Evolutionary conservation across 306 rosid genomes (phyloP), one percentile per base, ranked within the genome.

Genomic region (Morella rubra): DNA sequence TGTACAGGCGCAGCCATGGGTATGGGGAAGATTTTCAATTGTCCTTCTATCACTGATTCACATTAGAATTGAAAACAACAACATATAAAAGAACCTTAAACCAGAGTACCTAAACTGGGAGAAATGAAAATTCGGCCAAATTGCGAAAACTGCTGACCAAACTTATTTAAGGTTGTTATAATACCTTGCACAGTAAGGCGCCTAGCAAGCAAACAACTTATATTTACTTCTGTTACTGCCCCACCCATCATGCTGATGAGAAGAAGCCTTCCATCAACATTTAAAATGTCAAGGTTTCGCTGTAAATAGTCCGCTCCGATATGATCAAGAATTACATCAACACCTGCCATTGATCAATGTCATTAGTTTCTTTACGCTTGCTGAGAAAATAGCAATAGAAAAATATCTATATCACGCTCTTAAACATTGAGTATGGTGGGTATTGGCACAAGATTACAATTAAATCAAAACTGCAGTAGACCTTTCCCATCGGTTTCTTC

Each of bases 261-360:
- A 79, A 90, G 84, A 77, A 87, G 92, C 79, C 92, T 86, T 1
- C 95, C 95, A 73, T 84, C 91, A 52, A 78, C 47, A 73, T 81
- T 86, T 81, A 90, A 83, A 85, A 90, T 84, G 37, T 87, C 91
- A 15, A 90, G 85, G 68, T 90, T 87, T 32, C 70, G 77, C 75
- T 78, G 79, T 59, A 83, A 90, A 79, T 95, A 95, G 76, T 85
- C 52, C 67, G 93, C 97, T 79, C 98, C 98, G 83, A 92, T 59
- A 78, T 91, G 82, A 78, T 95, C 98, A 67, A 95, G 93, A 85
- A 92, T 95, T 75, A 92, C 97, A 87, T 95, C 93, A 54, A 90
- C 98, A 73, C 98, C 98, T 95, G 87, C 76, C 55, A 69, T 73
- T 56, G n/a, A 19, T 5, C 44, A 72, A 53, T 41, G 19, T 3